Evolutionary conservation across 2,329 filamentous ascomycete genomes (phyloP).

Genomic region (Aureobasidium subglaciale): DNA sequence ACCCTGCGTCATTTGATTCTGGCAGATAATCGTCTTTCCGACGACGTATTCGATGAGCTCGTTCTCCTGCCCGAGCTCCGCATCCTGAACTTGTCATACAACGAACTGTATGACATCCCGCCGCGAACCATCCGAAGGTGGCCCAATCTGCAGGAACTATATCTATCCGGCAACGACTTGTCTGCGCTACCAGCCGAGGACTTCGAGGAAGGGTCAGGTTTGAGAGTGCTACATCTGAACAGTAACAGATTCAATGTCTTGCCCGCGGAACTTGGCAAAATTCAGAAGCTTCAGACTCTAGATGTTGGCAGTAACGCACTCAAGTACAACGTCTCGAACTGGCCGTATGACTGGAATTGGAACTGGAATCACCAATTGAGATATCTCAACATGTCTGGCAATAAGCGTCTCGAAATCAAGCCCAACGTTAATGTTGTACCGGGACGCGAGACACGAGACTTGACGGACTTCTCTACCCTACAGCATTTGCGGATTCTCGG

Average conservation of each 20-base stretch:
- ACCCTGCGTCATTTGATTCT: constrained; percentile 79
- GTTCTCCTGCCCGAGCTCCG: constrained; percentile 75
- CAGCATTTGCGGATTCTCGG: constrained; percentile 80
- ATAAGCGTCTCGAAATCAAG: constrained; percentile 90
- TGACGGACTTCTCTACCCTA: constrained; percentile 87
- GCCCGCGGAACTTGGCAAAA: constrained; percentile 88
- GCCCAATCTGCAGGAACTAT: constrained; percentile 84
- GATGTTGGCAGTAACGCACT: constrained; percentile 92
- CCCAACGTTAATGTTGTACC: constrained; percentile 50
- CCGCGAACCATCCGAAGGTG: constrained; percentile 81
- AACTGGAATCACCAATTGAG: constrained; percentile 94
- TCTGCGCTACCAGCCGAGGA: constrained; percentile 90
- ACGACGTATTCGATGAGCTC: constrained; percentile 91
- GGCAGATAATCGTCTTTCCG: constrained; percentile 88
- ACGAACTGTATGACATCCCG: constrained; percentile 87
- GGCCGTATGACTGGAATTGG: constrained; percentile 99
- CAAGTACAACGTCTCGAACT: constrained; percentile 98
- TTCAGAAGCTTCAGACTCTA: constrained; percentile 82
- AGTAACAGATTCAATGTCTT: constrained; percentile 96
- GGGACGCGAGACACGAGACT: constrained; percentile 55
- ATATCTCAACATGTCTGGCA: constrained; percentile 93
- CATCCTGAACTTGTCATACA: constrained; percentile 89
- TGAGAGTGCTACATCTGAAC: constrained; percentile 91
- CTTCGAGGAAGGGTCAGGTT: constrained; percentile 76
- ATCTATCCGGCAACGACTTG: constrained; percentile 89